A percentile compares a stretch with the other conserved stretches of the same genome.
phyloP scores from a whole-genome alignment of 1,139 yeast genomes.

The Kurtzmaniella quercitrusa region DNA sequence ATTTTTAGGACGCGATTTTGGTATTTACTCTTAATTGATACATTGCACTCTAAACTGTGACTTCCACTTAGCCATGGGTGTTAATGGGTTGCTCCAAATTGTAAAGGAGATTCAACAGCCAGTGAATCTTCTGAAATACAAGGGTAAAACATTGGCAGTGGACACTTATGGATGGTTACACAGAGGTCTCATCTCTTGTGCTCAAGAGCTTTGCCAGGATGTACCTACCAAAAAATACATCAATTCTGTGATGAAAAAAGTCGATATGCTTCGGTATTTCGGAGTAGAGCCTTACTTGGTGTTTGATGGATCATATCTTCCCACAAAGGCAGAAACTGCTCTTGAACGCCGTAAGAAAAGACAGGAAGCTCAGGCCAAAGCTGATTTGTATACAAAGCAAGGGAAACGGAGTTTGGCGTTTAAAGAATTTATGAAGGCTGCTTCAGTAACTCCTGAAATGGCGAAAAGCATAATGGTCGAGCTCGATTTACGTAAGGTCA shows the following conservation, averaged over 20 bases:
- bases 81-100: slow-evolving; percentile 70
- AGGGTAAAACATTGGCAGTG: slow-evolving; percentile 79
- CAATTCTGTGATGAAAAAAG: slow-evolving; percentile 55
- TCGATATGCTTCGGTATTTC: slow-evolving; percentile 61
- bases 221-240: slow-evolving; percentile 66
- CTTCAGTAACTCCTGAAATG: slow-evolving; percentile 88
- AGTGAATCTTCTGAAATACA: slow-evolving; percentile 53
- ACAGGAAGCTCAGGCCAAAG: slow-evolving; percentile 53
- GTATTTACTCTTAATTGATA: too few species aligned
- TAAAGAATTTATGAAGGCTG: slow-evolving; percentile 71
- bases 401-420: slow-evolving; percentile 62
- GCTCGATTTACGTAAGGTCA: slow-evolving; percentile 55
- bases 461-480: slow-evolving; percentile 81
- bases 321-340: slow-evolving; percentile 77
- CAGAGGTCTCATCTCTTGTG: slow-evolving; percentile 77
- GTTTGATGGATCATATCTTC: slow-evolving; percentile 87
- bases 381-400: slow-evolving; percentile 41
- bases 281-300: slow-evolving; percentile 84
- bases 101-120: slow-evolving; percentile 69
- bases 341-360: slow-evolving; percentile 55
- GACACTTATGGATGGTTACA: slow-evolving; percentile 98
- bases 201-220: slow-evolving; percentile 74
- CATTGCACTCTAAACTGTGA: too few species aligned
- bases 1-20: too few species aligned
- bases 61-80: slow-evolving; percentile 60